A percentile compares a stretch with the other conserved stretches of the same genome.
Evolutionary conservation across 495 filamentous ascomycete species (phyloP).

Genomic region (Xylaria longipes): DNA sequence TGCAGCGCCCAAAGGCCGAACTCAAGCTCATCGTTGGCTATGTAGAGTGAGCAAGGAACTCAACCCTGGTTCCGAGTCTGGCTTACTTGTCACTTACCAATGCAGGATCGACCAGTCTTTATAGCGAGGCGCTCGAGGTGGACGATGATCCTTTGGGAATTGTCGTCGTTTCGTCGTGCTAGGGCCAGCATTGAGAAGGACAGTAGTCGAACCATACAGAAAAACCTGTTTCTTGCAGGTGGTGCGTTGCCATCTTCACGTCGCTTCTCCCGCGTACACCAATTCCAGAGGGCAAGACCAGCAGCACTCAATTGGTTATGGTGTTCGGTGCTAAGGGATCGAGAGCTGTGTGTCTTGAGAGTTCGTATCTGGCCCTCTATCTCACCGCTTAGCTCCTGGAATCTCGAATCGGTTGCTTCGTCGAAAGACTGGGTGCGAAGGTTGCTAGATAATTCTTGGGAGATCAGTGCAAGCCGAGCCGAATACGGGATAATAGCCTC

Average conservation of each 20-base stretch:
- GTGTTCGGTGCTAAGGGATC: conserved; percentile 30
- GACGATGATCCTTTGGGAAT: conserved; percentile 48
- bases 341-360: conserved; percentile 31
- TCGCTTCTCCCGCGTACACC: conserved; percentile 60
- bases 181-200: conserved; percentile 73
- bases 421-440: conserved; percentile 36
- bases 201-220: conserved; percentile 62
- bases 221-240: conserved; percentile 33
- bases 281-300: conserved; percentile 71
- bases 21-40: conserved; percentile 60
- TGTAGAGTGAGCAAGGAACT: conserved; percentile 21
- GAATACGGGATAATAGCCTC: conserved; percentile 2
- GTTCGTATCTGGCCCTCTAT: conserved; percentile 34
- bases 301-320: conserved; percentile 57
- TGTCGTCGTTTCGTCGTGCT: conserved; percentile 51
- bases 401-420: conserved; percentile 16
- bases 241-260: conserved; percentile 27
- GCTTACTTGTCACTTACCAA: conserved; percentile 57
- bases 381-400: conserved; percentile 26
- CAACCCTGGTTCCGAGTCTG: conserved; percentile 20
- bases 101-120: conserved; percentile 68
- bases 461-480: conserved; percentile 23
- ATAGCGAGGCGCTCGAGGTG: conserved; percentile 70
- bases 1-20: conserved; percentile 66
- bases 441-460: conserved; percentile 40